These are phyloP conservation scores for Boletus mariae DNA, from an alignment of 1,284 basidiomycete species.

Conservation along the genomic window DNA sequence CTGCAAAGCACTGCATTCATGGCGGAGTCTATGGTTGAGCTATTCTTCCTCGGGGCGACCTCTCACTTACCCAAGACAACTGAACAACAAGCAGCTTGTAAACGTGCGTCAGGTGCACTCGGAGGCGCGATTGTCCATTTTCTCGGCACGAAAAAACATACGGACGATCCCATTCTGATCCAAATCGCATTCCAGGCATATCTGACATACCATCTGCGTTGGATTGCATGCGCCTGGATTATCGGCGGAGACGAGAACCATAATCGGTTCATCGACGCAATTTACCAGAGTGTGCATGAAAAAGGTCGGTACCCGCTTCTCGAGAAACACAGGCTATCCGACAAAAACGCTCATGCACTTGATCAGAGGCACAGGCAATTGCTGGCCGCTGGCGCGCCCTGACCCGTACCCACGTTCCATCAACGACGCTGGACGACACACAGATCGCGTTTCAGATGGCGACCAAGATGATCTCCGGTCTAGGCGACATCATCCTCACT, in stretches of 20 bases:
- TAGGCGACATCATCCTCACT: slow-evolving; percentile 30
- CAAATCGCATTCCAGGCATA: slow-evolving; percentile 35
- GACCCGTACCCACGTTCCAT: slow-evolving; percentile 28
- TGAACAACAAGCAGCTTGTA: slow-evolving; percentile 27
- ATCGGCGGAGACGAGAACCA: slow-evolving; percentile 27
- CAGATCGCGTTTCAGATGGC: slow-evolving; percentile 24
- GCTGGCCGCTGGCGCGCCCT: slow-evolving; percentile 32
- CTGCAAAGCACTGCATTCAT: slow-evolving; percentile 35
- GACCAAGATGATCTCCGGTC: slow-evolving; percentile 22
- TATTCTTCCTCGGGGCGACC: slow-evolving; percentile 18
- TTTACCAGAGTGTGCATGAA: slow-evolving; percentile 26
- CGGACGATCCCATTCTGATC: slow-evolving; percentile 32
- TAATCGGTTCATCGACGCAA: slow-evolving; percentile 25
- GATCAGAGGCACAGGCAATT: slow-evolving; percentile 32
- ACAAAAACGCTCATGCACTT: slow-evolving; percentile 1
- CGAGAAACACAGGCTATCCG: neutral
- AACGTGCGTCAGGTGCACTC: slow-evolving; percentile 19
- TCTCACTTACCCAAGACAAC: slow-evolving; percentile 10
- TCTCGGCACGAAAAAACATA: slow-evolving; percentile 28
- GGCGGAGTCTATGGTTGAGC: slow-evolving; percentile 35
- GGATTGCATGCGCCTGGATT: slow-evolving; percentile 30
- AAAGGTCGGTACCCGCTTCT: slow-evolving; percentile 16
- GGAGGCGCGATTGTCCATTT: slow-evolving; percentile 27
- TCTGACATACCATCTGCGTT: slow-evolving; percentile 26
- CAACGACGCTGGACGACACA: slow-evolving; percentile 19